Percentiles rank a stretch among this genome's conserved stretches.
These are phyloP conservation scores for Sporothrix inflata DNA, from an alignment of 2,329 filamentous ascomycete genomes.

Conservation along the genomic window DNA sequence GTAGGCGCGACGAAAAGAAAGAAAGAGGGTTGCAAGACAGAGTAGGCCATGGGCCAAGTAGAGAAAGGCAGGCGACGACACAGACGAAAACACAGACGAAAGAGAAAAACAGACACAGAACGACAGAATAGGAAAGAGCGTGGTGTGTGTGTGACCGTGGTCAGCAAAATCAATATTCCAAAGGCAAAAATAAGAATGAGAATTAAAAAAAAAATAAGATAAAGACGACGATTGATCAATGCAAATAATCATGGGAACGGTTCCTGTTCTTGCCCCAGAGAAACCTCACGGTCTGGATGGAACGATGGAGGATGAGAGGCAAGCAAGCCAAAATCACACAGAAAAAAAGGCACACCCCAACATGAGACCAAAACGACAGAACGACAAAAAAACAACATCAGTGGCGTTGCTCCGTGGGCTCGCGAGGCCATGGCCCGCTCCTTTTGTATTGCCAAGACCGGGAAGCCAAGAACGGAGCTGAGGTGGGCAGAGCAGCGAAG, in stretches of 20 bases:
- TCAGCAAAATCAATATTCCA: not conserved
- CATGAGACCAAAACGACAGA: not conserved
- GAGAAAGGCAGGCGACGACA: not conserved
- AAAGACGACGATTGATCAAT: not conserved
- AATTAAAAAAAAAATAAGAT: not conserved
- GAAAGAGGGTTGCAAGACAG: not conserved
- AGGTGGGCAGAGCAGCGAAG: not conserved
- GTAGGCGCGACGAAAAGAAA: not conserved
- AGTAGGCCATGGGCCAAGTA: not conserved
- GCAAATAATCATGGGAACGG: not conserved
- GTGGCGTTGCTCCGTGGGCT: not conserved
- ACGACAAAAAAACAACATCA: not conserved
- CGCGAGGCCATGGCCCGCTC: slow-evolving; percentile 10
- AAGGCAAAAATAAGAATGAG: not conserved
- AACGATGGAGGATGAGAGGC: no score
- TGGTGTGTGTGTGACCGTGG: not conserved
- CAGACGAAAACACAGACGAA: no score
- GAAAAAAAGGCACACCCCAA: not conserved
- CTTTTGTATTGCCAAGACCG: slow-evolving; percentile 29
- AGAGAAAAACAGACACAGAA: not conserved
- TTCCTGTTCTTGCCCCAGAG: not conserved
- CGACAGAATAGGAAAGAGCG: not conserved
- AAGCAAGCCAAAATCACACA: not conserved
- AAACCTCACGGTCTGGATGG: not conserved
- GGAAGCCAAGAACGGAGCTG: slow-evolving; percentile 6